These are phyloP conservation scores for Plasmodium cynomolgi DNA, from an alignment of 169 alveolate genomes.

Conservation along the genomic window DNA sequence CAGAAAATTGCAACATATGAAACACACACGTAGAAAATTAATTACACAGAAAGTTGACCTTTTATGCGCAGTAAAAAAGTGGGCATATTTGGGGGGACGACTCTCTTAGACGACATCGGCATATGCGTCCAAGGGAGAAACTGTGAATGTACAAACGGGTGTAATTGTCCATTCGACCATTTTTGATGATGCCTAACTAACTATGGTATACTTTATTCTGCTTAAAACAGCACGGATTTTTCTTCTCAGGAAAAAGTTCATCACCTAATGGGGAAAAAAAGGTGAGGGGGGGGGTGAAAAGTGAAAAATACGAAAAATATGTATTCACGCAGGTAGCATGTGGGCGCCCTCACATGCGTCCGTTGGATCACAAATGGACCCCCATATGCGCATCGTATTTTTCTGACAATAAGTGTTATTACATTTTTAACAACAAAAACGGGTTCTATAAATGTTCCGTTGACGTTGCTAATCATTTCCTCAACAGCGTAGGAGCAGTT, in stretches of 20 bases:
- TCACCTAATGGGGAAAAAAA: constrained; percentile 38
- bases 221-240: constrained; percentile 17
- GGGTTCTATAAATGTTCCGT: constrained; percentile 10
- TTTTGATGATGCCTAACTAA: neutral
- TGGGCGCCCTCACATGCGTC: neutral
- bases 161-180: neutral
- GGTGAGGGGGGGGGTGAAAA: neutral
- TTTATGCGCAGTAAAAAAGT: neutral
- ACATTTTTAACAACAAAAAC: constrained; percentile 32
- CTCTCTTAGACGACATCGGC: neutral
- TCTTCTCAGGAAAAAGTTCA: neutral
- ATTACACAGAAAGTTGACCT: neutral
- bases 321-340: neutral
- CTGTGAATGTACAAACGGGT: neutral
- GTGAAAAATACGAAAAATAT: neutral
- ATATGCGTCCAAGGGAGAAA: neutral
- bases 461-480: constrained; percentile 11
- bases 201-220: constrained; percentile 8
- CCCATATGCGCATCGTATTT: neutral
- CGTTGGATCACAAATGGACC: neutral
- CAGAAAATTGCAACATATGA: neutral
- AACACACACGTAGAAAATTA: neutral
- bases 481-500: constrained; percentile 17
- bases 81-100: neutral
- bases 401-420: neutral